A percentile compares a stretch with the other conserved stretches of the same genome.
Conservation (phyloP, 805 yeast species). For the Alloascoidea africana region DNA sequence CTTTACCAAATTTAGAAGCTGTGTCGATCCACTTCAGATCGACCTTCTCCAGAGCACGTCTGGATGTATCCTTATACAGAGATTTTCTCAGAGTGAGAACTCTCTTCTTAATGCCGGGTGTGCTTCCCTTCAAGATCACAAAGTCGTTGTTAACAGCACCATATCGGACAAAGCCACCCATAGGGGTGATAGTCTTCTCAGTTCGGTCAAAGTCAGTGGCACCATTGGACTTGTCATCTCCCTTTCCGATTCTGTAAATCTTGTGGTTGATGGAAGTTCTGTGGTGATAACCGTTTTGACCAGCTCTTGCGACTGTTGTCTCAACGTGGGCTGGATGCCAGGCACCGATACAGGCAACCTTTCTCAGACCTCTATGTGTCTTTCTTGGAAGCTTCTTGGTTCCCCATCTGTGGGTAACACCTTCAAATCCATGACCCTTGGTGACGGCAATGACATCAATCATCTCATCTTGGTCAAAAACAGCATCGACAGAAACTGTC, state of each 20-base stretch:
- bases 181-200: slow-evolving; percentile 97
- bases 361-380: slow-evolving; percentile 99
- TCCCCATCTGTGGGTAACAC: slow-evolving; percentile 99
- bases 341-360: slow-evolving; percentile 99
- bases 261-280: slow-evolving; percentile 99
- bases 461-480: slow-evolving; percentile 97
- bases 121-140: slow-evolving; percentile 94
- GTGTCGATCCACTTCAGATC: slow-evolving; percentile 99
- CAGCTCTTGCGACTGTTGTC: slow-evolving; percentile 99
- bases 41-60: slow-evolving; percentile 94
- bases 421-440: slow-evolving; percentile 99
- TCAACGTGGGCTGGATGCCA: slow-evolving; percentile 99
- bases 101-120: slow-evolving; percentile 99
- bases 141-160: slow-evolving; percentile 97
- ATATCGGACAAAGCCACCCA: slow-evolving; percentile 99
- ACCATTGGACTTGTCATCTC: slow-evolving; percentile 86
- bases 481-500: slow-evolving; percentile 91
- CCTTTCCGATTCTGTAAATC: slow-evolving; percentile 98
- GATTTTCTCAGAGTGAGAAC: slow-evolving; percentile 98
- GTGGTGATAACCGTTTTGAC: slow-evolving; percentile 99
- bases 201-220: slow-evolving; percentile 98
- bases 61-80: slow-evolving; percentile 92
- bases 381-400: slow-evolving; percentile 99
- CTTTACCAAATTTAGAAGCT: slow-evolving; percentile 99
- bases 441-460: slow-evolving; percentile 98